Conservation (phyloP, 1,284 basidiomycete species). For the Trametes sp. region DNA sequence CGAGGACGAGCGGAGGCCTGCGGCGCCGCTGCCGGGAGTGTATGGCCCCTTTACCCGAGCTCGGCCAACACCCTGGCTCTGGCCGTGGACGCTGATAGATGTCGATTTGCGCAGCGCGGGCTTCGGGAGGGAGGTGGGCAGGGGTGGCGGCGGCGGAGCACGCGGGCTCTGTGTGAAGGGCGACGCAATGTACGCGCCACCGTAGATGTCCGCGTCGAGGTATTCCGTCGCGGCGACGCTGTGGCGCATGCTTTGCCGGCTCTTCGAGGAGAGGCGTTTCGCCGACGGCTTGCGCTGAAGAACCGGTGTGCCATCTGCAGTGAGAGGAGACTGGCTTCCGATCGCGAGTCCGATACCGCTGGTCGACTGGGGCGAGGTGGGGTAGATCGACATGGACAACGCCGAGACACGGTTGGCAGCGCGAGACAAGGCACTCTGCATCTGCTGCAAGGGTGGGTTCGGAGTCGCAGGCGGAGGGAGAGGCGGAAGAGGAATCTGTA, state of each 20-base stretch:
- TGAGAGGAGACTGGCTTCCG: conserved; percentile 49
- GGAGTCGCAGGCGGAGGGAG: conserved; percentile 6
- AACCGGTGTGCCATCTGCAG: conserved; percentile 52
- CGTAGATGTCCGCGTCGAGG: conserved; percentile 47
- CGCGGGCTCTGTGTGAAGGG: conserved; percentile 38
- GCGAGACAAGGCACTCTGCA: conserved; percentile 31
- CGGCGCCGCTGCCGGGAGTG: conserved; percentile 44
- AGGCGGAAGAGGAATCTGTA: conserved; percentile 10
- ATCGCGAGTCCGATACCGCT: conserved; percentile 54
- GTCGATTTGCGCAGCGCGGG: conserved; percentile 38
- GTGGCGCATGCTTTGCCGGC: conserved; percentile 36
- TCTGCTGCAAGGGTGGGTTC: conserved; percentile 29
- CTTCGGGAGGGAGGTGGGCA: conserved; percentile 49
- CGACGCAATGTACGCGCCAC: conserved; percentile 58
- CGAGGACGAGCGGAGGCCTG: conserved; percentile 55
- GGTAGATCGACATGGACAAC: conserved; percentile 61
- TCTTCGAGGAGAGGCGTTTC: conserved; percentile 34
- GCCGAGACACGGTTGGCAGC: conserved; percentile 52
- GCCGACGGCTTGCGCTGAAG: conserved; percentile 38
- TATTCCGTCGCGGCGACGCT: conserved; percentile 34
- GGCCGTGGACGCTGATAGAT: conserved; percentile 25
- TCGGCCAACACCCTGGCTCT: conserved; percentile 50
- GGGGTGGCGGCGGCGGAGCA: conserved; percentile 12
- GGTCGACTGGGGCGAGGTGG: conserved; percentile 50
- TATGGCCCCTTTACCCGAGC: conserved; percentile 73